These are phyloP conservation scores for Mycosphaerella sp. DNA, from an alignment of 2,329 filamentous ascomycete genomes.

Conservation along the genomic window DNA sequence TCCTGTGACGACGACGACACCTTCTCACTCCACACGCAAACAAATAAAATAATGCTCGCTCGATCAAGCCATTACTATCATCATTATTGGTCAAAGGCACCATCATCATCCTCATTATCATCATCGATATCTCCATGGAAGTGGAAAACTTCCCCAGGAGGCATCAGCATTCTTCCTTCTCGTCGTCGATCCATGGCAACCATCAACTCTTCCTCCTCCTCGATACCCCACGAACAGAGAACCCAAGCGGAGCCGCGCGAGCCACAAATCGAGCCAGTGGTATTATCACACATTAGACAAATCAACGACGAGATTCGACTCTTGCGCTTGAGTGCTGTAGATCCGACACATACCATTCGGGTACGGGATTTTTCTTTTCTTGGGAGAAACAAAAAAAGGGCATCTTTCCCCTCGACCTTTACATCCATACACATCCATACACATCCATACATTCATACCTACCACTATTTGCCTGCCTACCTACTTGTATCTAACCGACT, in stretches of 20 bases:
- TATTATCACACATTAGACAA: conserved; percentile 53
- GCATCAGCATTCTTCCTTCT: too few relatives aligned
- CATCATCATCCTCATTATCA: neutral
- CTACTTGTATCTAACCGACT: too few relatives aligned
- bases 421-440: conserved; percentile 4
- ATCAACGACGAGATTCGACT: conserved; percentile 63
- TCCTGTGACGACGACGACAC: too few relatives aligned
- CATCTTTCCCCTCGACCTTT: neutral
- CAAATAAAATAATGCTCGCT: too few relatives aligned
- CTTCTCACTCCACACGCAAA: too few relatives aligned
- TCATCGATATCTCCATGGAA: neutral
- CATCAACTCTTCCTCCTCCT: conserved; percentile 23
- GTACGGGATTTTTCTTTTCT: conserved; percentile 10
- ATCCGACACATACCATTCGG: conserved; percentile 34
- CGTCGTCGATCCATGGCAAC: conserved; percentile 29
- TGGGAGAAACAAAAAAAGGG: too few relatives aligned
- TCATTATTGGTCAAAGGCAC: too few relatives aligned
- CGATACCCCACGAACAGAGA: conserved; percentile 55
- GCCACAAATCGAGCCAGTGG: conserved; percentile 56
- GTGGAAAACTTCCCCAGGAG: neutral
- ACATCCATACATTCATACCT: too few relatives aligned
- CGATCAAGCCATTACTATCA: too few relatives aligned
- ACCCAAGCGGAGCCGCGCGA: conserved; percentile 69
- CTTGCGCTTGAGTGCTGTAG: conserved; percentile 56
- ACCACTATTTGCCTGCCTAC: too few relatives aligned